These are phyloP conservation scores for Ustilago loliicola DNA, from an alignment of 1,284 basidiomycete species.

Conservation along the genomic window DNA sequence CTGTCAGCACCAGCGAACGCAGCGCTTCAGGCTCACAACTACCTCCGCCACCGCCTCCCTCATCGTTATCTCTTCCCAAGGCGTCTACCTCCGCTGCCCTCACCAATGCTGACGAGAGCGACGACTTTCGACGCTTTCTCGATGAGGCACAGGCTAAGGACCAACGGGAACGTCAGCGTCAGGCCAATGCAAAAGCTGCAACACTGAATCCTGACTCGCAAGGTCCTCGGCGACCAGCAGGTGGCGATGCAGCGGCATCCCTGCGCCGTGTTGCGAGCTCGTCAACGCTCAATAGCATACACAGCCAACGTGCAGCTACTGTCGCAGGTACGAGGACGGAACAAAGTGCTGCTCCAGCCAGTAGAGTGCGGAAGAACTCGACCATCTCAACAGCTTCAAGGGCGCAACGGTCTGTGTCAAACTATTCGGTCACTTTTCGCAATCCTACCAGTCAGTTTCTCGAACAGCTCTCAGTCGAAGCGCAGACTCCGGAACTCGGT, in stretches of 20 bases:
- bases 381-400: conserved; percentile 13
- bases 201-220: conserved; percentile 1
- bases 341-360: conserved; percentile 7
- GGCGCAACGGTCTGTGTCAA: conserved; percentile 31
- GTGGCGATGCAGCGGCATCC: conserved; percentile 32
- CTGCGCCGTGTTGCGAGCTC: conserved; percentile 44
- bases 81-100: conserved; percentile 34
- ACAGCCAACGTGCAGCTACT: conserved; percentile 14
- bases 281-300: conserved; percentile 26
- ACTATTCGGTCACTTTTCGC: conserved; percentile 38
- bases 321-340: neutral
- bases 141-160: conserved; percentile 34
- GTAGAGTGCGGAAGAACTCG: conserved; percentile 13
- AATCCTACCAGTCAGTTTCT: conserved; percentile 48
- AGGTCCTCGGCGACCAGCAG: neutral
- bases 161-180: conserved; percentile 8
- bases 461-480: conserved; percentile 34
- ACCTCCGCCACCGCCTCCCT: neutral
- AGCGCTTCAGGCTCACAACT: conserved; percentile 21
- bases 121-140: conserved; percentile 39
- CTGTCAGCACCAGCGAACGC: conserved; percentile 20
- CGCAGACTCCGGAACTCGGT: conserved; percentile 33
- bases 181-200: neutral
- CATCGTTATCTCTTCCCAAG: conserved; percentile 28
- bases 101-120: conserved; percentile 33